phyloP scores from a whole-genome alignment of 176 grass and related monocot genomes.

The Zoysia pacifica region DNA sequence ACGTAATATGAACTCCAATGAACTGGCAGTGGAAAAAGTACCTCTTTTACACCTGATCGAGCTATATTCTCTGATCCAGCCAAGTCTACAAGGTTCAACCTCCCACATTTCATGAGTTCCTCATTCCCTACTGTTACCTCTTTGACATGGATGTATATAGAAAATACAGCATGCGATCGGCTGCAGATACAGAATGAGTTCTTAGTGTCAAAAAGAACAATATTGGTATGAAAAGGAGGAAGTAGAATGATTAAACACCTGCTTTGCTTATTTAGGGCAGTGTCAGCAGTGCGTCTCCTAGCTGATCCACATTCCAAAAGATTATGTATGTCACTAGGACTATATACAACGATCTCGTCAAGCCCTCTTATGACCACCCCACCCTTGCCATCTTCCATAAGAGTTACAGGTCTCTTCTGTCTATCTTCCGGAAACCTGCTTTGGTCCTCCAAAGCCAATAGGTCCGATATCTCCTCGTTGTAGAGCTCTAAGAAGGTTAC shows the following conservation, averaged over 20 bases:
- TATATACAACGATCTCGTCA: slow-evolving; percentile 78
- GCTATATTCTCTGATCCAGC: slow-evolving; percentile 90
- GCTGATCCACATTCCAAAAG: slow-evolving; percentile 69
- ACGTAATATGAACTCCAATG: slow-evolving; percentile 17
- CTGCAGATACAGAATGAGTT: slow-evolving; percentile 55
- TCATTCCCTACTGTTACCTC: slow-evolving; percentile 58
- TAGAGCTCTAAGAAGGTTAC: slow-evolving; percentile 87
- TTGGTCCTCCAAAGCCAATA: slow-evolving; percentile 73
- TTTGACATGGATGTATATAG: slow-evolving; percentile 88
- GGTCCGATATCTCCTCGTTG: slow-evolving; percentile 85
- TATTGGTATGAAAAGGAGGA: not conserved
- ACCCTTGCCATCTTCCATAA: slow-evolving; percentile 91
- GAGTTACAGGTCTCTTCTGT: slow-evolving; percentile 61
- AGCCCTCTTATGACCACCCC: slow-evolving; percentile 81
- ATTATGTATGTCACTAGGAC: slow-evolving; percentile 66
- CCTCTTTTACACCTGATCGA: slow-evolving; percentile 84
- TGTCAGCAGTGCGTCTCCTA: slow-evolving; percentile 81
- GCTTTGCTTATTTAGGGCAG: slow-evolving; percentile 87
- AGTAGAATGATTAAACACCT: slow-evolving; percentile 52
- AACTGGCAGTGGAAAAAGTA: slow-evolving; percentile 33
- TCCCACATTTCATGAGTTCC: slow-evolving; percentile 76
- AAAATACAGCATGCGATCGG: slow-evolving; percentile 86
- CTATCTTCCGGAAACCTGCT: slow-evolving; percentile 63
- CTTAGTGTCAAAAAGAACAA: slow-evolving; percentile 18
- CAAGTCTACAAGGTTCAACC: slow-evolving; percentile 93